These are phyloP conservation scores for Mrakia hoshinonis DNA, from an alignment of 768 basidiomycete genomes.

Conservation along the genomic window DNA sequence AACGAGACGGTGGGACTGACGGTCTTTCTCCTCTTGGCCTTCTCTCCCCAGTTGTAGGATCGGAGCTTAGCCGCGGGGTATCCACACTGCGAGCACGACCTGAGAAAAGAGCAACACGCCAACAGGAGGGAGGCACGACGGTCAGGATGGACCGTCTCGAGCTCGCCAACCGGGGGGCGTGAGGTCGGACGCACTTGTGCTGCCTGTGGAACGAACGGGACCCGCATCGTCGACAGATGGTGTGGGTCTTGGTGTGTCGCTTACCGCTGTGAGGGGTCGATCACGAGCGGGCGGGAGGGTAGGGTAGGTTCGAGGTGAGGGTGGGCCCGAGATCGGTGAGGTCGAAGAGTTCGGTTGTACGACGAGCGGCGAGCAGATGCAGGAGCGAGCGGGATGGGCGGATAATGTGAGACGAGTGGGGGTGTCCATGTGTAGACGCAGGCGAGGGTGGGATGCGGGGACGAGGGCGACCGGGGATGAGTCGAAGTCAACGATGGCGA, in stretches of 20 bases:
- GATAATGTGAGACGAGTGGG: background rate
- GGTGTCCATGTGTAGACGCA: background rate
- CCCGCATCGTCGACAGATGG: conserved; percentile 90
- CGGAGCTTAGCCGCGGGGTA: conserved; percentile 92
- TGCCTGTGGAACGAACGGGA: conserved; percentile 94
- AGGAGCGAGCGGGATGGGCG: background rate
- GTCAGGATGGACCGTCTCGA: background rate
- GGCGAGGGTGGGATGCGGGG: background rate
- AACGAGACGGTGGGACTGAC: conserved; percentile 31
- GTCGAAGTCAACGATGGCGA: background rate
- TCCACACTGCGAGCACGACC: conserved; percentile 91
- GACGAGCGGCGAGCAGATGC: background rate
- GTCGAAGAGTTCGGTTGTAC: background rate
- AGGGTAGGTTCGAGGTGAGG: background rate
- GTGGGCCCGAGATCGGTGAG: background rate
- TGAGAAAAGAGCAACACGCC: conserved; percentile 1
- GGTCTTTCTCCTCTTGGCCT: conserved; percentile 99
- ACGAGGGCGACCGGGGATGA: background rate
- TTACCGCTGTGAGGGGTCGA: conserved; percentile 32
- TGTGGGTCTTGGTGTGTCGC: conserved; percentile 39
- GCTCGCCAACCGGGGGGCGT: background rate
- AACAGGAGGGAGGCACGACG: background rate
- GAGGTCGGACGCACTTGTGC: conserved; percentile 70
- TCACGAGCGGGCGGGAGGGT: background rate
- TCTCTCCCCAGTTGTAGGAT: conserved; percentile 95